phyloP scores from a whole-genome alignment of 331 rosid genomes.

The Prunus yedoensis region DNA sequence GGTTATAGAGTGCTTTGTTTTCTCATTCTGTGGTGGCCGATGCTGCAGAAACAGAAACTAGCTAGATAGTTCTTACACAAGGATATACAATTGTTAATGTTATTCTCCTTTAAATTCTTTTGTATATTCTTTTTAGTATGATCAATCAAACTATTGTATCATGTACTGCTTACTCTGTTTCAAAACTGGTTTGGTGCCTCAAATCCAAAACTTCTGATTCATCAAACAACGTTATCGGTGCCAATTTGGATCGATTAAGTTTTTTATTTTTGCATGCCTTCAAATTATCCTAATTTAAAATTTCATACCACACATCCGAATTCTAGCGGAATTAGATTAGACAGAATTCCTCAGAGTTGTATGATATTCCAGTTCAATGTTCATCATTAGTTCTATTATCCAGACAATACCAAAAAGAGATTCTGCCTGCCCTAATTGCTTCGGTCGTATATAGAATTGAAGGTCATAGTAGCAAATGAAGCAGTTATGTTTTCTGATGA shows the following conservation, averaged over 20 bases:
- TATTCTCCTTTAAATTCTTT: conserved; percentile 8
- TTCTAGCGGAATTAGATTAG: no score
- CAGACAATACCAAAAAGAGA: no score
- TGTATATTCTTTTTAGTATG: conserved; percentile 12
- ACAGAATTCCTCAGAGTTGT: no score
- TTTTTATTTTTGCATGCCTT: background rate
- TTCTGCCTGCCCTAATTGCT: background rate
- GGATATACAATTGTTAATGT: background rate
- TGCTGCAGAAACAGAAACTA: conserved; percentile 57
- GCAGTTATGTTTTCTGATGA: conserved; percentile 24
- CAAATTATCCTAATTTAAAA: background rate
- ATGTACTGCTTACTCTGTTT: background rate
- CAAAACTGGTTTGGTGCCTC: conserved; percentile 4
- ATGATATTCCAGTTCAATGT: no score
- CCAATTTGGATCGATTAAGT: background rate
- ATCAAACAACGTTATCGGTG: background rate
- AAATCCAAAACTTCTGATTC: background rate
- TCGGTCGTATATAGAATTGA: conserved; percentile 71
- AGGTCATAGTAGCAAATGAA: conserved; percentile 66
- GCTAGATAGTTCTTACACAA: conserved; percentile 11
- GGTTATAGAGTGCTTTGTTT: conserved; percentile 78
- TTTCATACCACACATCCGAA: no score
- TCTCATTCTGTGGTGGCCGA: conserved; percentile 70
- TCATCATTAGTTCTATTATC: no score
- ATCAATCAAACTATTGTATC: background rate